Evolutionary conservation across 768 basidiomycete species (phyloP), one percentile per base, ranked within the genome.

Genomic region (Lepiota brunneoincarnata): DNA sequence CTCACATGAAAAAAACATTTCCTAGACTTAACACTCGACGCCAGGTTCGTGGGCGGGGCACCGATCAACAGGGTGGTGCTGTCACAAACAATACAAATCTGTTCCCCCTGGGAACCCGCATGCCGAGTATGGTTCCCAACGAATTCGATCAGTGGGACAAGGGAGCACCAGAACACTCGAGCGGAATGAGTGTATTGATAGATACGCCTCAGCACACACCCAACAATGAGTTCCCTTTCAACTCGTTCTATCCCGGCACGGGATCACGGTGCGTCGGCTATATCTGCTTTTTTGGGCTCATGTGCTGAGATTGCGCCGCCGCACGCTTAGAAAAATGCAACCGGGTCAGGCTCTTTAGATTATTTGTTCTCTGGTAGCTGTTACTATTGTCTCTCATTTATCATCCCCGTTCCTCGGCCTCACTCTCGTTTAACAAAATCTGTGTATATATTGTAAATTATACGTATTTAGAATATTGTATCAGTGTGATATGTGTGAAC

Each of bases 21-120:
- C 20, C 48, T 49, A 84, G 82, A 12, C 72, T 88, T 34, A 87
- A 87, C 66, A 85, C 84, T 2, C 76, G 86, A 17, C 71, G 79
- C 46, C 71, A 67, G 21, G 62, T 82, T 37, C 76, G 77, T 4
- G 84, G 82, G 10, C 71, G 75, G 28, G 83, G 83, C 20, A 81
- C 83, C 1, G 83, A 85, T 49, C 64, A 67, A 39, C 72, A 77
- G 63, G 69, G 68, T 6, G 67, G 67, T 5, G 60, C 41, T 1
- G 71, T 67, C 4, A 66, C 64, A 15, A 75, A 74, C 52, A 69
- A 78, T 56, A 78, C 77, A n/a, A 78, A 80, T 57, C 67, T 80
- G 67, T 80, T 80, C 64, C 73, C 73, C 52, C 67, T 77, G 17
- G 77, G 78, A 10, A 80, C 78, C 4, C 70, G 77, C 2, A 64